Base-by-base conservation (phyloP, 768 basidiomycete genomes). In the Cystobasidiopsis lactophilus region DNA sequence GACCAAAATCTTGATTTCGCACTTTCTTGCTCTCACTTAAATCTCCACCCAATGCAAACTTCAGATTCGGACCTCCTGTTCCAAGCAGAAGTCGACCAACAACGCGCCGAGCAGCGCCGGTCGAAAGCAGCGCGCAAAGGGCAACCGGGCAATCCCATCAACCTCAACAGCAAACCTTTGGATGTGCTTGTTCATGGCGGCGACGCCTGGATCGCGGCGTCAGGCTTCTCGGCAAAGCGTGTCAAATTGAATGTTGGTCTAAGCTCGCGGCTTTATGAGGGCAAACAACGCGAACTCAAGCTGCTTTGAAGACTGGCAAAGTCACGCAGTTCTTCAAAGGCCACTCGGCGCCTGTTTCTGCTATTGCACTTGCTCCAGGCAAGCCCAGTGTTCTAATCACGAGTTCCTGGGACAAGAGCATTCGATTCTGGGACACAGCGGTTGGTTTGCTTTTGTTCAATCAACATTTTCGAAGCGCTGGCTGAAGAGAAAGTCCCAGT, bases 361-460 rank as follows among this genome's bases (percentile, higher is more conserved):
- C n/a, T n/a, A n/a, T n/a, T n/a, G n/a, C n/a, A n/a, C n/a, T n/a
- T n/a, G n/a, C n/a, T n/a, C n/a, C n/a, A n/a, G 58, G 51, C 16
- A 55, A 72, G 52, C 67, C 64, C 13, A 70, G 72, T 56, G 64
- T 81, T 7, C 67, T 98, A 35, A 74, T 96, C 57, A 85, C 83
- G 40, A 88, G 83, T 21, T 88, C 88, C 43, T 98, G 93, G 93
- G 93, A 98, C 65, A 79, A 95, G 85, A 78, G 78, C 0, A 83
- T 98, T 66, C 80, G 77, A 64, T 52, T 89, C 5, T 96, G 89
- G 89, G 72, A 89, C 62, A 75, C 74, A 10, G 65, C 74, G 58
- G 91, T 89, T 59, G 47, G 74, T 53, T 43, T 7, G 3, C 7
- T 3, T 41, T n/a, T 23, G 40, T 16, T 16, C 2, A 11, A 19